A percentile compares a stretch with the other conserved stretches of the same genome.
These are phyloP conservation scores for Nephelium lappaceum DNA, from an alignment of 345 rosid species.

Conservation along the genomic window DNA sequence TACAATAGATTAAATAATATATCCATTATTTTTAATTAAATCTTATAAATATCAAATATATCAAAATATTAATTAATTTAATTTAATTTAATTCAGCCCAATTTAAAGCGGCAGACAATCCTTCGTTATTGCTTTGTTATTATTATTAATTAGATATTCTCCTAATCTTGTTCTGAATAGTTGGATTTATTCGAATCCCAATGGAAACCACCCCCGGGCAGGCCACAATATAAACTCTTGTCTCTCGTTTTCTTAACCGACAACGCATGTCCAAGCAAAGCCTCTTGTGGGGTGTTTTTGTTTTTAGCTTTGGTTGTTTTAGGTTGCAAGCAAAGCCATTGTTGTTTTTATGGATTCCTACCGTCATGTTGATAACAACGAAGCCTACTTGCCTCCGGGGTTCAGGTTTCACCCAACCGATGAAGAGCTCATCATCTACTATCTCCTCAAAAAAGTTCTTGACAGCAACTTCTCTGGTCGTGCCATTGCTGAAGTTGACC, in stretches of 20 bases:
- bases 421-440: constrained; percentile 91
- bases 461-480: constrained; percentile 71
- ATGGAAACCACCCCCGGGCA: constrained; percentile 12
- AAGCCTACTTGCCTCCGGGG: constrained; percentile 77
- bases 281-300: background rate
- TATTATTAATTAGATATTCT: background rate
- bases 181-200: constrained; percentile 53
- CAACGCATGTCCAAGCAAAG: background rate
- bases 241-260: background rate
- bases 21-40: no score
- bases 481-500: constrained; percentile 88
- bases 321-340: background rate
- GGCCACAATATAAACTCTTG: constrained; percentile 1
- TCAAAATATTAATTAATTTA: no score
- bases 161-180: constrained; percentile 24
- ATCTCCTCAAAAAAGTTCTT: constrained; percentile 79
- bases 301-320: background rate
- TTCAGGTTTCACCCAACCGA: constrained; percentile 95
- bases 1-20: no score
- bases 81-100: no score
- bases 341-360: constrained; percentile 48
- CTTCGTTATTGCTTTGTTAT: background rate
- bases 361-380: constrained; percentile 44
- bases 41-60: no score
- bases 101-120: no score